A percentile compares a stretch with the other conserved stretches of the same genome.
These are phyloP conservation scores for Populus davidiana DNA, from an alignment of 345 rosid genomes.

Conservation along the genomic window DNA sequence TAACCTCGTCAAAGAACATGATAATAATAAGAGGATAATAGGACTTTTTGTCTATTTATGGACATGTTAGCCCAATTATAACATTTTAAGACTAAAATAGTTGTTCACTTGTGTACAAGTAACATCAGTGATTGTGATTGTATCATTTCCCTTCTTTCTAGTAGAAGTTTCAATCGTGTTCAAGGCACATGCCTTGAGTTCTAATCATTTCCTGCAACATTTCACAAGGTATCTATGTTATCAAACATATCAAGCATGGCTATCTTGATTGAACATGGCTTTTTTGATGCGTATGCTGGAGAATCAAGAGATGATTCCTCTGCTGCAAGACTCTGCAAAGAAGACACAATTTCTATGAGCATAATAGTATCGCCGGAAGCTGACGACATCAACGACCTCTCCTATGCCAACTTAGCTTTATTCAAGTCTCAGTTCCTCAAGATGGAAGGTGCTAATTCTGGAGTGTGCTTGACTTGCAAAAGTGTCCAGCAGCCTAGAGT, in stretches of 20 bases:
- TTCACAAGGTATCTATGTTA: slow-evolving; percentile 40
- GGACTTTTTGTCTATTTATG: too few species aligned
- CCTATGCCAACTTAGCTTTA: slow-evolving; percentile 43
- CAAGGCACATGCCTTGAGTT: background rate
- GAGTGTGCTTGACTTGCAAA: slow-evolving; percentile 45
- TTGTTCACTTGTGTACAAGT: too few species aligned
- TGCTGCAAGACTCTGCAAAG: slow-evolving; percentile 41
- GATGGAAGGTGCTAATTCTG: slow-evolving; percentile 47
- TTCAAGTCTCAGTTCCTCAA: slow-evolving; percentile 41
- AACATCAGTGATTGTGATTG: too few species aligned
- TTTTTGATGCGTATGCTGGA: slow-evolving; percentile 52
- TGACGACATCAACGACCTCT: slow-evolving; percentile 27
- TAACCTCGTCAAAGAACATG: too few species aligned
- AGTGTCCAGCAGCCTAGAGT: slow-evolving; percentile 26
- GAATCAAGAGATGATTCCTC: slow-evolving; percentile 43
- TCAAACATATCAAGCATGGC: slow-evolving; percentile 41
- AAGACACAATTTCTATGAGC: slow-evolving; percentile 43
- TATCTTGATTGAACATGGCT: slow-evolving; percentile 35
- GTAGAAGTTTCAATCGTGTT: too few species aligned
- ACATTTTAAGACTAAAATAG: too few species aligned
- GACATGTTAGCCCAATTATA: too few species aligned
- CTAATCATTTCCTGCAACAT: background rate
- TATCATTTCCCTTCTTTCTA: background rate
- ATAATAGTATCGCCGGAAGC: slow-evolving; percentile 6
- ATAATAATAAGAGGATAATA: too few species aligned